phyloP scores from a whole-genome alignment of 106 monocot genomes.

The Platanthera guangdongensis region DNA sequence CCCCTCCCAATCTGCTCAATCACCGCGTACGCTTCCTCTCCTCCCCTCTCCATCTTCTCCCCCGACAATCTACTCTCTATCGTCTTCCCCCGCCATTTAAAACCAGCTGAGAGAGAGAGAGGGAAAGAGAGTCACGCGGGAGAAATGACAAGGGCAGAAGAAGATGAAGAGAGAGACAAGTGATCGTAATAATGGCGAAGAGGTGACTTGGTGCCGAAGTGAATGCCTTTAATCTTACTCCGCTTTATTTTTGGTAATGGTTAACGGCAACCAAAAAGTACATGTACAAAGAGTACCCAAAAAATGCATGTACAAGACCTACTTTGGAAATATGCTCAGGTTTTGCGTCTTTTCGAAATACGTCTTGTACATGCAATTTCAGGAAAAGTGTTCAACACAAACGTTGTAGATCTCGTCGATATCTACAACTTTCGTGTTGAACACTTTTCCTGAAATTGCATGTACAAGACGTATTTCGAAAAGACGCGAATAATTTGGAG shows the following conservation, averaged over 20 bases:
- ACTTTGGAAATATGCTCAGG: too few species aligned
- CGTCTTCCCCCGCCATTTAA: not conserved
- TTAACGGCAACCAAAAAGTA: too few species aligned
- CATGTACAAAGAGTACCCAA: too few species aligned
- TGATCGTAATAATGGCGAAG: slow-evolving; percentile 7
- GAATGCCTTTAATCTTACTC: not conserved
- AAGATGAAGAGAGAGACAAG: not conserved
- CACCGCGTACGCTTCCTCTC: slow-evolving; percentile 37
- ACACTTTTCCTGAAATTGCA: too few species aligned
- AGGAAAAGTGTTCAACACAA: too few species aligned
- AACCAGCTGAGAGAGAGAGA: not conserved
- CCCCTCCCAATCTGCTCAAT: slow-evolving; percentile 61
- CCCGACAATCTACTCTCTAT: not conserved
- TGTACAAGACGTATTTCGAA: too few species aligned
- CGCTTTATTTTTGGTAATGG: not conserved
- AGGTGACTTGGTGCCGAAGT: not conserved
- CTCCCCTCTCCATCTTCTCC: slow-evolving; percentile 7
- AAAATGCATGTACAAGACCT: too few species aligned
- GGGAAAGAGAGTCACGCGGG: not conserved
- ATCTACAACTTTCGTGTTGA: too few species aligned
- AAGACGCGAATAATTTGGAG: too few species aligned
- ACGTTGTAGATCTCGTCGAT: too few species aligned
- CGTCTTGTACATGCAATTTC: too few species aligned
- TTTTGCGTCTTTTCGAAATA: too few species aligned
- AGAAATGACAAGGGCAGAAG: not conserved